Conservation (phyloP, 768 basidiomycete species). For the Tricholoma flavovirens region DNA sequence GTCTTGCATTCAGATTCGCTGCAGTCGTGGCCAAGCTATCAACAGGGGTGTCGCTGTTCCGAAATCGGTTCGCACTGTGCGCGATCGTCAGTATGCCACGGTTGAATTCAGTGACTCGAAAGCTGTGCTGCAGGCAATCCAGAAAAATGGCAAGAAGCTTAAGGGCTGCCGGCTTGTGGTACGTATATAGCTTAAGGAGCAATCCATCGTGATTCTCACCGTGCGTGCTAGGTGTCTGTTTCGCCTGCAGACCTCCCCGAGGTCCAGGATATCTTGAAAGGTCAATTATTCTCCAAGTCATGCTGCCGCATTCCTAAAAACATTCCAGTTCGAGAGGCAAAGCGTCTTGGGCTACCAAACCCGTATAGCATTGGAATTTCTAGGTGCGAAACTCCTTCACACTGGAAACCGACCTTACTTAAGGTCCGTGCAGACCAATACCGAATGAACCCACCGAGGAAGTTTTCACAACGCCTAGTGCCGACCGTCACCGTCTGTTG, state of each 20-base stretch:
- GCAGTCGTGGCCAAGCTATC: slow-evolving; percentile 35
- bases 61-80: slow-evolving; percentile 12
- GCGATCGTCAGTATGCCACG: slow-evolving; percentile 47
- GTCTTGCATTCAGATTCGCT: slow-evolving; percentile 32
- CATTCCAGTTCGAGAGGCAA: slow-evolving; percentile 8
- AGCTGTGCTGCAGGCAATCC: slow-evolving; percentile 37
- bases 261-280: slow-evolving; percentile 25
- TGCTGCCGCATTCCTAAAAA: neutral
- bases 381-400: neutral
- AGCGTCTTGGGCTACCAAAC: slow-evolving; percentile 2
- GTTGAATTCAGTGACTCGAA: slow-evolving; percentile 35
- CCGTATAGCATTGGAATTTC: neutral
- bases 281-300: slow-evolving; percentile 14
- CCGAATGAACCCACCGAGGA: slow-evolving; percentile 16
- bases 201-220: neutral
- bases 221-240: slow-evolving; percentile 26
- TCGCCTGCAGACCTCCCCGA: slow-evolving; percentile 37
- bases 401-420: neutral
- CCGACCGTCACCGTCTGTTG: slow-evolving; percentile 24
- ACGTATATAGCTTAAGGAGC: slow-evolving; percentile 13
- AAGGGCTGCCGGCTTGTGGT: slow-evolving; percentile 37
- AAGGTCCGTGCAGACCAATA: slow-evolving; percentile 14
- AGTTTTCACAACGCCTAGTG: slow-evolving; percentile 12
- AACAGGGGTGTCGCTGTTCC: slow-evolving; percentile 20
- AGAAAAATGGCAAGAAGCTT: slow-evolving; percentile 30